Base-by-base conservation (phyloP, 345 rosid species). In the Linum usitatissimum region DNA sequence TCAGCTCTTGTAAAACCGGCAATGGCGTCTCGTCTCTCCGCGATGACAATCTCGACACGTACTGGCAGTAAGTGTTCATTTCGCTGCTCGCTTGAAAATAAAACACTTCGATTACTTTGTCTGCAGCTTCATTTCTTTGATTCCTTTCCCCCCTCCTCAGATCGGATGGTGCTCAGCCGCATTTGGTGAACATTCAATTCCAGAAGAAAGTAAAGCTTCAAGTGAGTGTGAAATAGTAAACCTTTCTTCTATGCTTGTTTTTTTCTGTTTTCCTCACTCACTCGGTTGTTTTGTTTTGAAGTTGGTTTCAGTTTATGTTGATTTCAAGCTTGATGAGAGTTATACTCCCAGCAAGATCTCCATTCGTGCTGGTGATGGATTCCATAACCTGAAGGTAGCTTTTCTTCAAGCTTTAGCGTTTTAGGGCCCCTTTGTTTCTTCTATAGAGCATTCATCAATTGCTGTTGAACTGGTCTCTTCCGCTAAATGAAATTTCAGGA, bases 131-230 rank as follows among this genome's bases (percentile, higher is more conserved):
- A 0, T 15, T 66, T 15, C 18, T 4, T 7, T 19, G 28, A 23
- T 23, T 23, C 45, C 18, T 12, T 63, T 39, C 60, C 55, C n/a
- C 48, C 61, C 1, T 31, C 2, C 55, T 53, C 62, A 93, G 97
- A 80, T 94, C 97, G 62, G 97, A 94, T 69, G 99, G 99, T 6
- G 85, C 90, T 18, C 96, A 94, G 76, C 99, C 97, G 18, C 95
- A 94, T 79, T 42, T 90, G 70, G 82, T 94, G 68, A 94, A 94
- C 78, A 83, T 90, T 77, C 96, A 88, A 64, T 94, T 94, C 70
- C 96, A 90, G 83, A 90, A 86, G 85, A 90, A 94, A 78, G 95
- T 88, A 62, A 86, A 84, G 73, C 79, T 94, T 61, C 97, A 86
- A 76, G 99, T 90, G 68, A 31, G 75, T 13, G 49, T 38, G 17